These are phyloP conservation scores for Cordyceps pruinosa DNA, from an alignment of 2,329 filamentous ascomycete genomes.

Conservation along the genomic window DNA sequence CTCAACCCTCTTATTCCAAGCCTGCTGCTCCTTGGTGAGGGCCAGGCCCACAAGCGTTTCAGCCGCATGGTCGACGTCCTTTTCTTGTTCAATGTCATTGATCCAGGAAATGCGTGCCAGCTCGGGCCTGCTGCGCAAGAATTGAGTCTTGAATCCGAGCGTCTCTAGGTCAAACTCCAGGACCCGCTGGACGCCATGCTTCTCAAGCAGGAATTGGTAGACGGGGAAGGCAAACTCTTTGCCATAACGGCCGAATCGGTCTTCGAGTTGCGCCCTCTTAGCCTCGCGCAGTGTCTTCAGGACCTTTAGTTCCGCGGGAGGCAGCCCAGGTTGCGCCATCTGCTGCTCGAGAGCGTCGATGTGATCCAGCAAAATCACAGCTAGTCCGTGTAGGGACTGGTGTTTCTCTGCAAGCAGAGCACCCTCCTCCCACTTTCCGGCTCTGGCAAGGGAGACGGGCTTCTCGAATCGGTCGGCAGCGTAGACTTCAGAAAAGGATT, in stretches of 20 bases:
- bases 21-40: conserved; percentile 62
- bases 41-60: conserved; percentile 65
- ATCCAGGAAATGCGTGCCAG: conserved; percentile 87
- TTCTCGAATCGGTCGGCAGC: conserved; percentile 44
- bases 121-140: conserved; percentile 63
- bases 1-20: conserved; percentile 93
- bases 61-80: conserved; percentile 67
- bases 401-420: conserved; percentile 54
- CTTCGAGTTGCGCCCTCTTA: conserved; percentile 40
- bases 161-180: conserved; percentile 66
- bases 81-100: conserved; percentile 75
- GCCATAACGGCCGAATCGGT: conserved; percentile 57
- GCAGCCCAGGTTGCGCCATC: conserved; percentile 22
- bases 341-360: conserved; percentile 34
- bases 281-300: conserved; percentile 31
- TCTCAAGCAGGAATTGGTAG: conserved; percentile 69
- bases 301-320: conserved; percentile 23
- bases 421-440: conserved; percentile 50
- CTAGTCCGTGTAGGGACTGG: conserved; percentile 46
- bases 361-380: conserved; percentile 49
- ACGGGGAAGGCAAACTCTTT: conserved; percentile 66
- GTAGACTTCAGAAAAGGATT: conserved; percentile 43
- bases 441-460: conserved; percentile 45
- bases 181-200: conserved; percentile 58
- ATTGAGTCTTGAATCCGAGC: conserved; percentile 65